Base-by-base conservation (phyloP, 257 asterid genomes). In the Petunia secreta region DNA sequence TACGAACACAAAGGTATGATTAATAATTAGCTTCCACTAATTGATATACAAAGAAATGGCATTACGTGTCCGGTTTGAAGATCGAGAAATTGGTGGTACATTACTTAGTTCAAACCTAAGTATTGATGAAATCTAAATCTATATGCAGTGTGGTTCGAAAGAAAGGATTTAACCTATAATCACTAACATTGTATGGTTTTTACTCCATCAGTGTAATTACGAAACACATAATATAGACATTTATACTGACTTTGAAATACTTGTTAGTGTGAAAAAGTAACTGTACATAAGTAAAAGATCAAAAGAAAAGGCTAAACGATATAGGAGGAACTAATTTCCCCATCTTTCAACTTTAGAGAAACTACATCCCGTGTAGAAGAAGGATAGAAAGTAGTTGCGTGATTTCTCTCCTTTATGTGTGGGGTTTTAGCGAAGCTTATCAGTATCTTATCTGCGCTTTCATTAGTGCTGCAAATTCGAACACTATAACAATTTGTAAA, bases 11-110 rank as follows among this genome's bases (percentile, higher is more conserved):
- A 67, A 43, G 4, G 34, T 3, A 76, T n/a, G 67, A 55, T 4
- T n/a, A 58, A 59, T 16, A 25, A 9, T 54, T 57, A 76, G 13
- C 67, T 59, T 76, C 68, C 68, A 40, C 25, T 76, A 40, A 36
- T 64, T 43, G 15, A 57, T 3, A 57, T 11, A 54, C 8, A 43
- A 36, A 78, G 66, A 78, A 77, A 8, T 38, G 38, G 68, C 25
- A 8, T 59, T 83, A 92, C 98, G 97, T 92, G 82, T 86, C 91
- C 16, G 96, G 91, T 85, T 84, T 91, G 54, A 80, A 88, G 74
- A 84, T 52, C 67, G 92, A 89, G 91, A 5, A 13, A 5, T 3
- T 36, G 25, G 36, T 3, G 62, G 39, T 50, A 1, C 7, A 11
- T 13, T 36, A 13, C 8, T 1, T 50, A 50, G 77, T 34, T 10